phyloP scores from a whole-genome alignment of 1,284 basidiomycete species.

The Puccinia hordei region DNA sequence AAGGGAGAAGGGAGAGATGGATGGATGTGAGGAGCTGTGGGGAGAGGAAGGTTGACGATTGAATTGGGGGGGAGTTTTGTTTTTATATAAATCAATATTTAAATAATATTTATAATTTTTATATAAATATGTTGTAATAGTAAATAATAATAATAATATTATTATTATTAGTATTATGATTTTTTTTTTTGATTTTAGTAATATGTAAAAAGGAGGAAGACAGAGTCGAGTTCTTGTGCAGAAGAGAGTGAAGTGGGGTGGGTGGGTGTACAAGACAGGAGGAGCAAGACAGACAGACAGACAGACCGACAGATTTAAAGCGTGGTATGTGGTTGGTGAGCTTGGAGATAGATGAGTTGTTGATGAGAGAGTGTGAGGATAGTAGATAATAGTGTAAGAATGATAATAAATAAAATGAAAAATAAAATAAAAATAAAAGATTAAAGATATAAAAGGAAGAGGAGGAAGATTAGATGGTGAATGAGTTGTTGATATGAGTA shows the following conservation, averaged over 20 bases:
- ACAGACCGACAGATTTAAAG: slow-evolving; percentile 18
- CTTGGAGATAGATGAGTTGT: background rate
- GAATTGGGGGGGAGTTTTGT: background rate
- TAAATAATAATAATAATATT: no score
- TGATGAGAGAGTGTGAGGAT: slow-evolving; percentile 14
- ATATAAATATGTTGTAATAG: no score
- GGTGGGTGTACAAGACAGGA: slow-evolving; percentile 27
- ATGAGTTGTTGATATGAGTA: no score
- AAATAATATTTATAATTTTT: no score
- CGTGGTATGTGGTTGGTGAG: slow-evolving; percentile 3
- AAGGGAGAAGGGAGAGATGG: no score
- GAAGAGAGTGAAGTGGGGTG: no score
- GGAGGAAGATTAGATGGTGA: background rate
- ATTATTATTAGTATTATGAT: background rate
- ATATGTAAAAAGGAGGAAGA: slow-evolving; percentile 3
- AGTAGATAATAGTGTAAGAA: background rate
- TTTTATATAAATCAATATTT: slow-evolving; percentile 2
- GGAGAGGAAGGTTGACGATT: background rate
- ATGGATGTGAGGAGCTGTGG: no score
- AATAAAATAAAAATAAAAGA: background rate
- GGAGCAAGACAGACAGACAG: slow-evolving; percentile 15
- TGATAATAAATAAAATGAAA: background rate
- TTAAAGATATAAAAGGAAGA: no score
- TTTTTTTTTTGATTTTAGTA: no score
- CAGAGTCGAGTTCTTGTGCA: slow-evolving; percentile 25